Evolutionary conservation across 208 protist genomes (phyloP).

Genomic region (Trypanosoma avium): DNA sequence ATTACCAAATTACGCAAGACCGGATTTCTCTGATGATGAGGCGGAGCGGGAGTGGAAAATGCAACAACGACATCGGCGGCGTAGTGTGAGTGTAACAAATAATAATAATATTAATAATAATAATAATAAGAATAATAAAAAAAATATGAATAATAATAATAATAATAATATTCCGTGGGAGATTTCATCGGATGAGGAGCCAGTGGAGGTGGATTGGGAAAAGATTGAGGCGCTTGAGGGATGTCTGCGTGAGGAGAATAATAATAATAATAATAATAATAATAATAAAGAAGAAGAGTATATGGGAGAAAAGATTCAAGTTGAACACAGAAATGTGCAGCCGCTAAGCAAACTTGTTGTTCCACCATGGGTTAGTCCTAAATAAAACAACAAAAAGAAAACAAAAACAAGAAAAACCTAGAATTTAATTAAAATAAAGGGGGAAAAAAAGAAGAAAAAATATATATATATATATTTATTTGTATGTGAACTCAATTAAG

Average conservation of each 20-base stretch:
- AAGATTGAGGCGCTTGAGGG: constrained; percentile 21
- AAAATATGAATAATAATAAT: too few relatives aligned
- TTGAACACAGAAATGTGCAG: too few relatives aligned
- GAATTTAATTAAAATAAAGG: neutral
- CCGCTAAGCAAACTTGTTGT: neutral
- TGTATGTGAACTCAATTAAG: neutral
- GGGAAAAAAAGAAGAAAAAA: neutral
- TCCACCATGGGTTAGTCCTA: neutral
- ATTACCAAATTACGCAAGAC: constrained; percentile 71
- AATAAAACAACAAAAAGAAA: neutral
- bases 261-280: neutral
- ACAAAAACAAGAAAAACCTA: neutral
- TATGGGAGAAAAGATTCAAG: neutral
- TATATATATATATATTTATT: neutral
- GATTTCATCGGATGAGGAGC: constrained; percentile 6
- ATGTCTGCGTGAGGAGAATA: neutral
- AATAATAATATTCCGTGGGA: too few relatives aligned
- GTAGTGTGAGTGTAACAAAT: too few relatives aligned
- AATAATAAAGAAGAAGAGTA: neutral
- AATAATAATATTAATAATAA: too few relatives aligned
- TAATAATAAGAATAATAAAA: too few relatives aligned
- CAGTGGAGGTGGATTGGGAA: constrained; percentile 24
- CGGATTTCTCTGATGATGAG: constrained; percentile 89
- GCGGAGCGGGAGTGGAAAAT: constrained; percentile 84
- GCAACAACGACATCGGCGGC: constrained; percentile 17